Evolutionary conservation across 1,139 yeast genomes (phyloP), one percentile per base, ranked within the genome.

Genomic region (Entelexis sorbosivorans): DNA sequence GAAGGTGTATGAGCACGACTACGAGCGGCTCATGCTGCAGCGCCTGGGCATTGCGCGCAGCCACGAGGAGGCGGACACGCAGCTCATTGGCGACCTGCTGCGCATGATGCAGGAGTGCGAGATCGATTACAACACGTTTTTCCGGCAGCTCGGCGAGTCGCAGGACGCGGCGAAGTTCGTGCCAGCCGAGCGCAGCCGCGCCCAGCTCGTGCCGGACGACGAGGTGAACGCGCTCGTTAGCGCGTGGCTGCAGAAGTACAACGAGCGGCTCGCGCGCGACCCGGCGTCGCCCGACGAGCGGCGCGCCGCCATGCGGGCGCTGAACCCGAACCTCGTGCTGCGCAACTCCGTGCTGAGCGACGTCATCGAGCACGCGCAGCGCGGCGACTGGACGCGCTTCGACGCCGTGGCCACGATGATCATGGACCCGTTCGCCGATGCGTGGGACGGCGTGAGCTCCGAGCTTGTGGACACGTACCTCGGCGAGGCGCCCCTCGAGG

Each of bases 291-390:
- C 66, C 17, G 63, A 60, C 0, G 60, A 56, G 5, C 71, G 84
- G 38, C 59, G 59, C 5, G 59, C 57, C 3, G 60, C 72, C 10
- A 76, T 87, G 53, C 61, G 68, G 14, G 51, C 59, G 2, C 72
- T 69, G 50, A 91, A 91, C 62, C 98, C 98, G 2, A 63, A 77
- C 38, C 89, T 91, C 62, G 73, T 85, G 16, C 94, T 96, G 16
- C 74, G 91, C 55, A 84, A 81, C 58, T 87, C 95, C 91, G 79
- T 89, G 49, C 70, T 91, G 51, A 89, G 87, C 52, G 91, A 88
- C 56, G 96, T 87, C 0, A 82, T 86, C 50, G 59, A 58, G 2
- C 52, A 59, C 16, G 71, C 66, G 7, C 59, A 60, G 43, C 56
- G 55, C 3, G 59, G 55, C 17, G 60, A 62, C 32, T 57, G 63